phyloP scores from a whole-genome alignment of 2,329 filamentous ascomycete species.

The Paecilomyces dactylethromorphus region DNA sequence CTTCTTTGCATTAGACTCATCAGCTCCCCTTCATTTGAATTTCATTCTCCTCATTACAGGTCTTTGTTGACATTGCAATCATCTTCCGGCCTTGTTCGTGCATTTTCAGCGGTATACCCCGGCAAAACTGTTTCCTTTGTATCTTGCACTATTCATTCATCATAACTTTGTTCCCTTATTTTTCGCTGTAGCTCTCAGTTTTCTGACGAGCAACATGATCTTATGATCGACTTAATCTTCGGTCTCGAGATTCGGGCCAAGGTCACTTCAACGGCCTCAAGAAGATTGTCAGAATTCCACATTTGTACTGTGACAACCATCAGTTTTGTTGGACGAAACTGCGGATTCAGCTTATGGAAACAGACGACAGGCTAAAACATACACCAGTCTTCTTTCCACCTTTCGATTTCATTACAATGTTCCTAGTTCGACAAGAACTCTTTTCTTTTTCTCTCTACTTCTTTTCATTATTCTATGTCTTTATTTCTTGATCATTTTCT shows the following conservation, averaged over 20 bases:
- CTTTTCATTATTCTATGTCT: constrained; percentile 1
- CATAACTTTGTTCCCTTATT: constrained; percentile 3
- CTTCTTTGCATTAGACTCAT: neutral
- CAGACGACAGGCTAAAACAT: no score
- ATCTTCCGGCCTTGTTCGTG: constrained; percentile 5
- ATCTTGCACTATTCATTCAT: constrained; percentile 11
- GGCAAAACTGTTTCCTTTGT: constrained; percentile 17
- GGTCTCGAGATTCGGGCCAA: neutral
- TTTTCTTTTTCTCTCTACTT: constrained; percentile 1
- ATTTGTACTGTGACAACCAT: neutral
- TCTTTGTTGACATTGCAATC: neutral
- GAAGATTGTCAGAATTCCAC: neutral
- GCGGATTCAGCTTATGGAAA: no score
- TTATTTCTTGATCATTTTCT: neutral
- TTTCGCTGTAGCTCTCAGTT: neutral
- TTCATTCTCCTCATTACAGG: neutral
- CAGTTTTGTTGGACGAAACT: neutral
- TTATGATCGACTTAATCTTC: constrained; percentile 7
- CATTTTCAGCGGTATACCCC: constrained; percentile 27
- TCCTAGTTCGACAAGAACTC: neutral
- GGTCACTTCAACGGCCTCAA: neutral
- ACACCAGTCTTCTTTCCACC: no score
- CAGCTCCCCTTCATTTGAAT: constrained; percentile 1
- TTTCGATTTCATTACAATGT: neutral
- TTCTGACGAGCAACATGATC: constrained; percentile 12